Percentiles rank a stretch among this genome's conserved stretches.
Evolutionary conservation across 2,329 filamentous ascomycete genomes (phyloP).

Genomic region (Pestalotiopsis sp.): DNA sequence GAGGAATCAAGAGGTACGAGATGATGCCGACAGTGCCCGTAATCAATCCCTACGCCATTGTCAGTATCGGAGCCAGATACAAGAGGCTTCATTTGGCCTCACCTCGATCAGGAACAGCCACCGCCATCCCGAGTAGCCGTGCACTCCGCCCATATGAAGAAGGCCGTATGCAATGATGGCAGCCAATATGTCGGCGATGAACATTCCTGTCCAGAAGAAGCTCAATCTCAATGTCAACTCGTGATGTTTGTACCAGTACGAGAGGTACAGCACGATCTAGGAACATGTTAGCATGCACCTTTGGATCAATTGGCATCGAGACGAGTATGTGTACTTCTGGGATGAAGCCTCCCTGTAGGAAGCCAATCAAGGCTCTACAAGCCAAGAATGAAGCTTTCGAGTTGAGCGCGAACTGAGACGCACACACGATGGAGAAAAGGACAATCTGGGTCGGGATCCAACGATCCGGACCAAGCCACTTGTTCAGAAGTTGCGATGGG

Average conservation of each 20-base stretch:
- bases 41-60: slow-evolving; percentile 23
- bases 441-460: slow-evolving; percentile 31
- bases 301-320: not conserved
- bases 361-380: slow-evolving; percentile 27
- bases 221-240: slow-evolving; percentile 40
- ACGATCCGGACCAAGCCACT: slow-evolving; percentile 42
- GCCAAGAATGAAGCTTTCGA: slow-evolving; percentile 25
- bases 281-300: not conserved
- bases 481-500: slow-evolving; percentile 61
- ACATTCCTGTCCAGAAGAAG: slow-evolving; percentile 39
- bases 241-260: slow-evolving; percentile 35
- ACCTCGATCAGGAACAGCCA: slow-evolving; percentile 56
- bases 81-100: slow-evolving; percentile 41
- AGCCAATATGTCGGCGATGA: slow-evolving; percentile 33
- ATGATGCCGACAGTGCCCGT: slow-evolving; percentile 44
- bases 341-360: slow-evolving; percentile 34
- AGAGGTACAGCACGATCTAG: slow-evolving; percentile 32
- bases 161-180: slow-evolving; percentile 38
- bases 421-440: slow-evolving; percentile 29
- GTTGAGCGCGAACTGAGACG: slow-evolving; percentile 29
- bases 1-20: slow-evolving; percentile 55
- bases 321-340: slow-evolving; percentile 20
- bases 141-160: slow-evolving; percentile 37
- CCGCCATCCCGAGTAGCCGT: slow-evolving; percentile 38
- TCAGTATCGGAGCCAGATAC: not conserved